Evolutionary conservation across 148 eudicot genomes (phyloP).

Genomic region (Pharnaceum exiguum): DNA sequence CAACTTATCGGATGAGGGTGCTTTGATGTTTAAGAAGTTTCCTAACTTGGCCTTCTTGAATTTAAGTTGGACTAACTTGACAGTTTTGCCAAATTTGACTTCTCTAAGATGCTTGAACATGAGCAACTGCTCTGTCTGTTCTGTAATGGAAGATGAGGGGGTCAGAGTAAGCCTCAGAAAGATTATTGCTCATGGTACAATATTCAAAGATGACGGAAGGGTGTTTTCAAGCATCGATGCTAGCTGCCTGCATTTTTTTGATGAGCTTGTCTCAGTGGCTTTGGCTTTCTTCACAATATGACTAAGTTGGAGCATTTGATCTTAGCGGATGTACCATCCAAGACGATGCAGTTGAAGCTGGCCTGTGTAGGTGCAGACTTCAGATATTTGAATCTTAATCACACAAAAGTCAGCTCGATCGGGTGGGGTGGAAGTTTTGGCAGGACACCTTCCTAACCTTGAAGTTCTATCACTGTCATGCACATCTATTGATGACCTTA

Average conservation of each 20-base stretch:
- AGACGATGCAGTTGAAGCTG: slow-evolving; percentile 51
- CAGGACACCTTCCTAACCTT: slow-evolving; percentile 76
- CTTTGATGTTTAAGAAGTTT: slow-evolving; percentile 31
- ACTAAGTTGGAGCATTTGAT: slow-evolving; percentile 56
- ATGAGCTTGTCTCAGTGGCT: slow-evolving; percentile 41
- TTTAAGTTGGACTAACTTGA: slow-evolving; percentile 79
- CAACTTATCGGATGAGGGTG: slow-evolving; percentile 60
- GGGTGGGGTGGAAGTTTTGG: slow-evolving; percentile 57
- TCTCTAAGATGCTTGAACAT: slow-evolving; percentile 60
- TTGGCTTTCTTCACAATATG: slow-evolving; percentile 49
- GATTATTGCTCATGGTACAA: slow-evolving; percentile 56
- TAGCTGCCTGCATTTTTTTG: slow-evolving; percentile 43
- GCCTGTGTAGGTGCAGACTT: slow-evolving; percentile 48
- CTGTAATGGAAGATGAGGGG: slow-evolving; percentile 42
- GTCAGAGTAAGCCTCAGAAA: slow-evolving; percentile 39
- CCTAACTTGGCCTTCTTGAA: slow-evolving; percentile 57
- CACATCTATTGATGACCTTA: slow-evolving; percentile 54
- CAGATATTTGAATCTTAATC: slow-evolving; percentile 59
- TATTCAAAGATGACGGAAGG: slow-evolving; percentile 29
- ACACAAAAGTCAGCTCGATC: slow-evolving; percentile 67
- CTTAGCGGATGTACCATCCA: slow-evolving; percentile 46
- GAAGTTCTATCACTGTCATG: slow-evolving; percentile 47
- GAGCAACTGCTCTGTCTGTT: slow-evolving; percentile 68
- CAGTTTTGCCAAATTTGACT: slow-evolving; percentile 54
- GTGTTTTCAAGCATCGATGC: slow-evolving; percentile 44